Base-by-base conservation (phyloP, 106 monocot genomes). In the Dactylorhiza incarnata region DNA sequence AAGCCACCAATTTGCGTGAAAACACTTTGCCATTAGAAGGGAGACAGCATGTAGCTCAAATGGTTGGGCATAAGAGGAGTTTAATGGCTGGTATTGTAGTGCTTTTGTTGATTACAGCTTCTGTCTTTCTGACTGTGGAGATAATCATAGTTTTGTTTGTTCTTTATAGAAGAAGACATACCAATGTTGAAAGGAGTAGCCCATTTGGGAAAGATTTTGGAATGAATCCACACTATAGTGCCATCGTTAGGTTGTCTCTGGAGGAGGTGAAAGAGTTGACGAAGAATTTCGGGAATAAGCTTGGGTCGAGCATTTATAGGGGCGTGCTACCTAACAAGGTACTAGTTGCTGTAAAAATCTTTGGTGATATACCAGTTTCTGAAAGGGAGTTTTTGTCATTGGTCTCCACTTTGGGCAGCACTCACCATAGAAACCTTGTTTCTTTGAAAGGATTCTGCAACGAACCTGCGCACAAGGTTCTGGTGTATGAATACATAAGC, bases 381-480 rank as follows among this genome's bases (percentile, higher is more conserved):
- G 82, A 86, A 56, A 82, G 74, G 49, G 76, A 80, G 29, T 86
- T 86, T 23, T 62, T 68, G 58, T 51, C 72, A 71, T 65, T 66
- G 5, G 79, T 72, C 29, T 78, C 76, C 45, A 76, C 72, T 50
- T 24, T 85, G 55, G 76, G 85, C 16, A 82, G 78, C 62, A 73
- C 85, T 9, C 82, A 79, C 82, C 85, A 85, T 26, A 53, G 59
- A 55, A 85, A 85, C 65, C 78, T 85, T n/a, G 75, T 85, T 48
- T 50, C 86, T 73, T 24, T 86, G 25, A 82, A 86, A 50, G 86
- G 79, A 7, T 86, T 79, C 19, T 82, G 86, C 61, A 82, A 66
- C 13, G 82, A 79, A 20, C n/a, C 26, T 25, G 26, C 76, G 1
- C 79, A 86, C 68, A 86, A 61, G 58, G 26, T 74, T 17, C 48